Evolutionary conservation across 1,139 yeast genomes (phyloP), one percentile per base, ranked within the genome.

Genomic region (Hanseniaspora uvarum): DNA sequence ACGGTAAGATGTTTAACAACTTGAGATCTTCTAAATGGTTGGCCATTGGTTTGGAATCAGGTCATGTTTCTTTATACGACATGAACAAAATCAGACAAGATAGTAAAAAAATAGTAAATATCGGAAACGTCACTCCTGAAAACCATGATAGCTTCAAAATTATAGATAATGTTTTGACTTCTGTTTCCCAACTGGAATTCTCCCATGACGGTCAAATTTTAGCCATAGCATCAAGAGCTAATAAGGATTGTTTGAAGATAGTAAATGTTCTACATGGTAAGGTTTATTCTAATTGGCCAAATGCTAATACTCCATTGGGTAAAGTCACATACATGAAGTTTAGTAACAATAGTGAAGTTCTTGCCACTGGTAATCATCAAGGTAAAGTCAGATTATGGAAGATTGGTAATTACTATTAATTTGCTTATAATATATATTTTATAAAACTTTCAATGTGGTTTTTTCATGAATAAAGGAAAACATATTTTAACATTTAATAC

Each of bases 271-370:
- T 97, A 12, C 76, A 88, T 11, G 88, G 92, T 58, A 78, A 86
- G 12, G 95, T 86, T 3, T 94, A 81, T 68, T 76, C 81, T 55
- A 94, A 94, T 72, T 94, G 98, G 98, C 99, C 99, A 21, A 92
- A 97, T 2, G 81, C 92, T 56, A 92, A 88, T 8, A 89, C 99
- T 0, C 98, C 98, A 4, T 76, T 94, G 60, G 99, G 98, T 26
- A 81, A 83, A 60, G 96, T 94, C 43, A 86, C 96, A 1, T 71
- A 83, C n/a, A 83, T 80, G 4, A 77, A 80, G 11, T 89, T 89
- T 67, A 81, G 94, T 28, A 89, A 95, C 28, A 80, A 80, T 59
- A 80, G 82, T 56, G 92, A 87, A 67, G 80, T 88, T 81, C 68
- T 92, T 57, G 87, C 92, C 18, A 78, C 88, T 1, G 98, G 96